Evolutionary conservation across 2,329 filamentous ascomycete species (phyloP), one percentile per base, ranked within the genome.

Genomic region (Diaporthe aspalathi): DNA sequence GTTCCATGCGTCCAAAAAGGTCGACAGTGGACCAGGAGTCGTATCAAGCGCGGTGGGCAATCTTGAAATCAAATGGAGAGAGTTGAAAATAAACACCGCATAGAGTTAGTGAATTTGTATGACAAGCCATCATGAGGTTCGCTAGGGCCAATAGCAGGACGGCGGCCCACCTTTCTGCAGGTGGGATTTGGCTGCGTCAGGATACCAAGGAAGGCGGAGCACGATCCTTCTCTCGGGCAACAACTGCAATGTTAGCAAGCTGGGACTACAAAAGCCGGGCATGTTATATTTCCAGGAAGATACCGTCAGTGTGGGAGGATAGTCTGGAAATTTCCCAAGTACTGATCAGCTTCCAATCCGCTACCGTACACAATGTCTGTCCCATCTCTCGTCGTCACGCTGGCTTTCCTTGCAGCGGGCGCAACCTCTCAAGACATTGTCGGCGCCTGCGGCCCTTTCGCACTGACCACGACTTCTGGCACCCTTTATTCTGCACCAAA

Each of bases 401-500:
- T 47, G 9, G 57, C 57, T 7, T 9, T 47, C 8, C 24, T 47
- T 20, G 38, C 40, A 1, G 7, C 2, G 17, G 2, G 7, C 11
- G 57, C 17, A 17, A n/a, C 45, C 27, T 29, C 38, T 12, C 24
- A 62, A 9, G 14, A 52, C 17, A 24, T 6, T 3, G 50, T 8
- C 29, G 24, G 16, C 9, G 22, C 40, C 40, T 62, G 57, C 29
- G 57, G 40, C 24, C 40, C 57, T 6, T 62, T 62, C 17, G 17
- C 1, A 32, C 17, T 62, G 16, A 62, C 40, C 7, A 62, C 57
- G 17, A 62, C 40, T 45, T 62, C 57, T n/a, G 57, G 57, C 17
- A 62, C 40, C 6, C 27, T 62, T 3, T 62, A 62, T 16, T 62
- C 40, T 32, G 40, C 24, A 2, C 24, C 38, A 9, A 47, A 62